phyloP scores from a whole-genome alignment of 306 rosid genomes.

The Mimosa pudica region DNA sequence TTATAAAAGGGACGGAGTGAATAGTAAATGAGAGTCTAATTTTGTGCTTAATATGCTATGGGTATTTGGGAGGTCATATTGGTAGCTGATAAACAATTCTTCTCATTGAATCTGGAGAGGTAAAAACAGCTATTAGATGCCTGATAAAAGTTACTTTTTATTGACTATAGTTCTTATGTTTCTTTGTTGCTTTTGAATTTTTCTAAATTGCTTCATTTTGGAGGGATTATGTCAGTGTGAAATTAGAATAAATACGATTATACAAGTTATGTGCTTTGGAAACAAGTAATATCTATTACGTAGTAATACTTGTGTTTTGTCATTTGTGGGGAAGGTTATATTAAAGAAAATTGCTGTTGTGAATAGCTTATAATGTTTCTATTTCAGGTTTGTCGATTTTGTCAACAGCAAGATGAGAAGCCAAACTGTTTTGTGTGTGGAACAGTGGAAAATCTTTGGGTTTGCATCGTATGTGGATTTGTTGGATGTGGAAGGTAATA shows the following conservation, averaged over 20 bases:
- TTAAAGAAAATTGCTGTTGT: slow-evolving; percentile 33
- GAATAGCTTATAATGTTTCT: slow-evolving; percentile 36
- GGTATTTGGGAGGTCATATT: slow-evolving; percentile 10
- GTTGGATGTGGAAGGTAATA: slow-evolving; percentile 94
- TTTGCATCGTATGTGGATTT: slow-evolving; percentile 91
- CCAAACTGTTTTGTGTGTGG: slow-evolving; percentile 82
- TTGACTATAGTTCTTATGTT: background rate
- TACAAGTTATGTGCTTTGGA: background rate
- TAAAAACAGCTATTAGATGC: background rate
- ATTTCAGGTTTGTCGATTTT: slow-evolving; percentile 81
- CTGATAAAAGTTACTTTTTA: background rate
- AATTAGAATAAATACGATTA: background rate
- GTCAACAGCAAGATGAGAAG: slow-evolving; percentile 85
- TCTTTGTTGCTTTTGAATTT: background rate
- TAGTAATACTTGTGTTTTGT: background rate
- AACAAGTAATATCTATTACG: slow-evolving; percentile 7
- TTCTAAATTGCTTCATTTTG: slow-evolving; percentile 6
- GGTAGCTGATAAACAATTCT: slow-evolving; percentile 23
- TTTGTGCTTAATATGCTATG: slow-evolving; percentile 7
- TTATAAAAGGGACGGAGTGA: too few relatives aligned
- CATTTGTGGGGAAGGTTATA: slow-evolving; percentile 26
- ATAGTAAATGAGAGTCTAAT: background rate
- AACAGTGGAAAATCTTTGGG: slow-evolving; percentile 78
- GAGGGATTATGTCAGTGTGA: background rate
- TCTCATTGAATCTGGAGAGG: slow-evolving; percentile 11